phyloP scores from a whole-genome alignment of 176 grass and related monocot species.

The Triticum urartu region DNA sequence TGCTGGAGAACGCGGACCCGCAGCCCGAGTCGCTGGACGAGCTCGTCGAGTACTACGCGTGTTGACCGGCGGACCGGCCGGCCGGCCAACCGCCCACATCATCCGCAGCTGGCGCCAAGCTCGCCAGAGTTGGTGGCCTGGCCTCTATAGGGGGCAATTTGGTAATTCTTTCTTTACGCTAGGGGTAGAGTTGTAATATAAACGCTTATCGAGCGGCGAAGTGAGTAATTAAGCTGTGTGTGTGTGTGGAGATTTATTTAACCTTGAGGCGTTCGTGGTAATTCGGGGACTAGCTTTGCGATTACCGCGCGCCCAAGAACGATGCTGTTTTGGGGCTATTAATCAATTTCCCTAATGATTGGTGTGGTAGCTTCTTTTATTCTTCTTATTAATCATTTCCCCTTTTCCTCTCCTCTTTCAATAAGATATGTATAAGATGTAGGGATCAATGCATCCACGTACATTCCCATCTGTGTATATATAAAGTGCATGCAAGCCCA shows the following conservation, averaged over 20 bases:
- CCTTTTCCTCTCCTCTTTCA: not conserved
- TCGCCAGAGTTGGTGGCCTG: constrained; percentile 11
- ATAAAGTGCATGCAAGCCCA: constrained; percentile 19
- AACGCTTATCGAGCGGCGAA: not conserved
- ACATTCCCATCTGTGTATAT: constrained; percentile 37
- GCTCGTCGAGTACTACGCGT: constrained; percentile 93
- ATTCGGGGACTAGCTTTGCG: constrained; percentile 26
- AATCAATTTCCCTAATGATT: constrained; percentile 31
- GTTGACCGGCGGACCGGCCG: constrained; percentile 20
- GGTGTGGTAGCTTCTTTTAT: constrained; percentile 26
- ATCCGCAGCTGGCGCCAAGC: not conserved
- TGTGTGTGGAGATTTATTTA: constrained; percentile 23
- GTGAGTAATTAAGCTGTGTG: not conserved
- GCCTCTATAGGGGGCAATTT: constrained; percentile 22
- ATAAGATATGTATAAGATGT: constrained; percentile 22
- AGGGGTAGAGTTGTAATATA: constrained; percentile 50
- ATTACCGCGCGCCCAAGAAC: constrained; percentile 36
- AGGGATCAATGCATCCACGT: constrained; percentile 27
- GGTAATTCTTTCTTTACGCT: constrained; percentile 27
- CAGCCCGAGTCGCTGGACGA: constrained; percentile 86
- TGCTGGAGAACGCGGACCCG: constrained; percentile 92
- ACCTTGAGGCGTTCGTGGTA: constrained; percentile 37
- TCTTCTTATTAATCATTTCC: not conserved
- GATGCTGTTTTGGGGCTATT: constrained; percentile 27
- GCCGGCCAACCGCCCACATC: not conserved